phyloP scores from a whole-genome alignment of 129 eudicot species.

The Escallonia rubra region DNA sequence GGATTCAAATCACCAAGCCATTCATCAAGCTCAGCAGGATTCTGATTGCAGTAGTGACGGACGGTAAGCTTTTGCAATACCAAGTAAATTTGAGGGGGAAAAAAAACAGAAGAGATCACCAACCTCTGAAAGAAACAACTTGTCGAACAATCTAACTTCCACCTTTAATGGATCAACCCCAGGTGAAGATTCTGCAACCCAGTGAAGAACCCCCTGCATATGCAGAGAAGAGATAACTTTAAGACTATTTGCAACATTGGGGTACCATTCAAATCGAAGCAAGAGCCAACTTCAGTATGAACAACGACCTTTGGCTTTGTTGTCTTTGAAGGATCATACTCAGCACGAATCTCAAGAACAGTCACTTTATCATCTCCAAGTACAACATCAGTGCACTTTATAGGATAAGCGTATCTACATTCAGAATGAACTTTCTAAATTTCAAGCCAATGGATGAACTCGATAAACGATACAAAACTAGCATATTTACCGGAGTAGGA shows the following conservation, averaged over 20 bases:
- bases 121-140: constrained; percentile 72
- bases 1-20: constrained; percentile 91
- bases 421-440: not conserved
- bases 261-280: not conserved
- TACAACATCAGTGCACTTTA: constrained; percentile 87
- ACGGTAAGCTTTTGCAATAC: not conserved
- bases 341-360: constrained; percentile 71
- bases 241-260: too few relatives aligned
- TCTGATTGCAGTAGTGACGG: constrained; percentile 33
- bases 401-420: constrained; percentile 82
- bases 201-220: constrained; percentile 88
- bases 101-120: not conserved
- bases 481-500: constrained; percentile 61
- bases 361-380: constrained; percentile 78
- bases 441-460: not conserved
- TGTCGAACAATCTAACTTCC: constrained; percentile 83
- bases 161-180: constrained; percentile 77
- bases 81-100: too few relatives aligned
- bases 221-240: not conserved
- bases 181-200: constrained; percentile 87
- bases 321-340: constrained; percentile 82
- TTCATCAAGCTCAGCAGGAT: constrained; percentile 80
- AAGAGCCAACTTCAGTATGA: not conserved
- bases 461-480: not conserved
- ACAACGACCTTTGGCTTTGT: constrained; percentile 76